A percentile compares a stretch with the other conserved stretches of the same genome.
phyloP scores from a whole-genome alignment of 495 filamentous ascomycete genomes.

The Opeltia flavorubescens region DNA sequence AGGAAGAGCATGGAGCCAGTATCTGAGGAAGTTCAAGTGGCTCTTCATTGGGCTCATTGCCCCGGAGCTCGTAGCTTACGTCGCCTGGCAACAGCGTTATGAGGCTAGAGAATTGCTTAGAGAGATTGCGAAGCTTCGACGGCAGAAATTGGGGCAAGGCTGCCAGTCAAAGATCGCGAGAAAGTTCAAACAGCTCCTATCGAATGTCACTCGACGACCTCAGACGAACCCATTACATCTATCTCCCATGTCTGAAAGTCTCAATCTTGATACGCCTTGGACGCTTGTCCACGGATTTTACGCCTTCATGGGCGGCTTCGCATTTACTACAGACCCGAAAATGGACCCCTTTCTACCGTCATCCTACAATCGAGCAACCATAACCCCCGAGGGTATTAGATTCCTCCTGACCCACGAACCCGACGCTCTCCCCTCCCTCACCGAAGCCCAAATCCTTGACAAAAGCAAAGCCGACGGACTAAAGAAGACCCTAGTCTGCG shows the following conservation, averaged over 20 bases:
- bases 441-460: slow-evolving; percentile 21
- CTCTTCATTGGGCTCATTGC: slow-evolving; percentile 6
- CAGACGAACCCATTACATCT: background rate
- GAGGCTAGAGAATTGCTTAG: slow-evolving; percentile 2
- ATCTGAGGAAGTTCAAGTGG: slow-evolving; percentile 7
- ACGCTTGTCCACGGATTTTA: slow-evolving; percentile 26
- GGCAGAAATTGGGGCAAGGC: too few species aligned
- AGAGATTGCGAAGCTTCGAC: too few species aligned
- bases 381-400: slow-evolving; percentile 14
- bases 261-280: slow-evolving; percentile 15
- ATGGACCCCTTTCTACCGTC: slow-evolving; percentile 7
- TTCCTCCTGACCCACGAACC: slow-evolving; percentile 7
- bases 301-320: slow-evolving; percentile 28
- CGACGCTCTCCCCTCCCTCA: slow-evolving; percentile 15
- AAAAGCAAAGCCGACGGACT: slow-evolving; percentile 28
- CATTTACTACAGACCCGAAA: slow-evolving; percentile 10
- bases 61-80: slow-evolving; percentile 8
- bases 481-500: slow-evolving; percentile 19
- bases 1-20: background rate
- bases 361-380: slow-evolving; percentile 1
- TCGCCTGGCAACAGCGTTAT: slow-evolving; percentile 6
- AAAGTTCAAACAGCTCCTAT: background rate
- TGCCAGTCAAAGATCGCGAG: too few species aligned
- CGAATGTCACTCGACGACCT: background rate
- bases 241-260: background rate